Evolutionary conservation across 805 yeast species (phyloP), one percentile per base, ranked within the genome.

Genomic region (Yarrowia yakushimensis): DNA sequence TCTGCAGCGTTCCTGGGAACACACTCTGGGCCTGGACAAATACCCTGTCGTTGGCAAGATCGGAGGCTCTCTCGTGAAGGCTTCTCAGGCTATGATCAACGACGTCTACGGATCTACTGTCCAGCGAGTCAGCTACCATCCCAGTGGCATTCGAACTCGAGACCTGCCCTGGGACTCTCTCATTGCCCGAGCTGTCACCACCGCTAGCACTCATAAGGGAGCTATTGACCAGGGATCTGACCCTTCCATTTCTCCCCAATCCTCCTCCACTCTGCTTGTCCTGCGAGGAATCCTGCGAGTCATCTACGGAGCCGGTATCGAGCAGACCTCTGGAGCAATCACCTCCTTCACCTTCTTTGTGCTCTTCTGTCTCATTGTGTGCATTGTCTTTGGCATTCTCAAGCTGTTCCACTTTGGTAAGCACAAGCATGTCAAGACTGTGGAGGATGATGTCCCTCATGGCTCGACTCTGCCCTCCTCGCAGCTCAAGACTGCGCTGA

Each of bases 331-430:
- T 8, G 83, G 90, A 36, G 97, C 88, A 17, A 82, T 84, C 54
- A 91, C 97, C 2, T 94, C 96, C 1, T 88, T 89, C 75, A 88
- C 97, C 1, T 90, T 89, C 68, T 92, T 91, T 73, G 81, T 88
- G 22, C 70, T 92, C 52, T 84, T 87, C 74, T 91, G 92, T 17
- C 86, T 88, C 67, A 81, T 89, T 15, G 77, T 91, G 42, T 82
- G 86, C 23, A 86, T 82, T 3, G 66, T 86, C 2, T 81, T 89
- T 64, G 79, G 86, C 23, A 67, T 81, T 17, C 72, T 83, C 67
- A 85, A 85, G 69, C 80, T 80, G 62, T 43, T 60, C 18, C 54
- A 62, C 39, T 60, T 65, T 60, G 63, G 64, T 42, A 60, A 65
- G 17, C 42, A 43, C n/a, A 62, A 46, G 36, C 57, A 48, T n/a